These are phyloP conservation scores for Curvularia lunata DNA, from an alignment of 2,329 filamentous ascomycete species.

Conservation along the genomic window DNA sequence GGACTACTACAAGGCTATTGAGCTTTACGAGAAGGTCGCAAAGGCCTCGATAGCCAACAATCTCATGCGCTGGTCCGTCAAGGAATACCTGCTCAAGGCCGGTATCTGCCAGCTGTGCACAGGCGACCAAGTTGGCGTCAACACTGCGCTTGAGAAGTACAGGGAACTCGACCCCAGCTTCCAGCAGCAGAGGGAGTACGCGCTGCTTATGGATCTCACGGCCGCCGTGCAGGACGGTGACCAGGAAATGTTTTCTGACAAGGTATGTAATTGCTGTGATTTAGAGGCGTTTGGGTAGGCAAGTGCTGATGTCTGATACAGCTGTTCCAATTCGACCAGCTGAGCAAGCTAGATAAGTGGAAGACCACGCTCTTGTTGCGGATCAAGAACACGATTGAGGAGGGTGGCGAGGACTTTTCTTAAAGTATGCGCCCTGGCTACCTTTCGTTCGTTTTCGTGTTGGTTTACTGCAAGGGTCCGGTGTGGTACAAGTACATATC, in stretches of 20 bases:
- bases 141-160: slow-evolving; percentile 82
- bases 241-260: slow-evolving; percentile 82
- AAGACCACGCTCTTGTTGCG: slow-evolving; percentile 85
- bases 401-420: slow-evolving; percentile 71
- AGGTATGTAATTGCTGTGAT: slow-evolving; percentile 55
- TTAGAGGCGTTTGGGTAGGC: neutral
- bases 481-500: slow-evolving; percentile 5
- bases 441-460: neutral
- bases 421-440: slow-evolving; percentile 39
- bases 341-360: slow-evolving; percentile 96
- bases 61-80: slow-evolving; percentile 68
- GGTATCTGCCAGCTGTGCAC: slow-evolving; percentile 85
- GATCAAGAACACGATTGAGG: slow-evolving; percentile 83
- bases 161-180: slow-evolving; percentile 71
- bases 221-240: slow-evolving; percentile 78
- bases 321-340: slow-evolving; percentile 85
- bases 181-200: slow-evolving; percentile 76
- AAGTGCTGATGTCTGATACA: slow-evolving; percentile 15
- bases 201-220: slow-evolving; percentile 78
- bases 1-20: slow-evolving; percentile 63
- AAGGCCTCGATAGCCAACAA: slow-evolving; percentile 82
- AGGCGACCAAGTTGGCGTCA: slow-evolving; percentile 77
- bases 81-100: slow-evolving; percentile 94
- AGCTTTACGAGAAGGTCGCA: slow-evolving; percentile 79
- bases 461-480: neutral